Percentiles rank a stretch among this genome's conserved stretches.
These are phyloP conservation scores for Onygenales sp. DNA, from an alignment of 2,329 filamentous ascomycete genomes.

Conservation along the genomic window DNA sequence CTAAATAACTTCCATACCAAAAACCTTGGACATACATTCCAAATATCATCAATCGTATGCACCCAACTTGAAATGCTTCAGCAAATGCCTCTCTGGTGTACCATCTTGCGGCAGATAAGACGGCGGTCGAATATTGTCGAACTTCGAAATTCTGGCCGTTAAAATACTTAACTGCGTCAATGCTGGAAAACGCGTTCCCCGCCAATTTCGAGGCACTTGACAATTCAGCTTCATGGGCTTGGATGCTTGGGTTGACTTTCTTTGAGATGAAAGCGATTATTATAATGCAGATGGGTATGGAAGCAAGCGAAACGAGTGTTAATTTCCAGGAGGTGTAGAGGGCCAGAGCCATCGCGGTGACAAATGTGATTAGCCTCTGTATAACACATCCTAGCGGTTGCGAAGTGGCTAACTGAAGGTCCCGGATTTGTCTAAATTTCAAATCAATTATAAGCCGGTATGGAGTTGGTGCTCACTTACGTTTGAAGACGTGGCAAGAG, in stretches of 20 bases:
- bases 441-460: neutral
- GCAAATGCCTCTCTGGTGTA: conserved; percentile 61
- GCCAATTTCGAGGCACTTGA: conserved; percentile 62
- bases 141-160: conserved; percentile 65
- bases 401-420: conserved; percentile 71
- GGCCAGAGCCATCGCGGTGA: conserved; percentile 60
- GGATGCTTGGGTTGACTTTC: conserved; percentile 56
- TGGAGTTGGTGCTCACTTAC: conserved; percentile 39
- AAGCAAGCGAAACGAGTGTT: conserved; percentile 67
- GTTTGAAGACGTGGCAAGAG: conserved; percentile 64
- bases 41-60: conserved; percentile 64
- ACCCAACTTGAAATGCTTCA: conserved; percentile 62
- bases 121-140: conserved; percentile 51
- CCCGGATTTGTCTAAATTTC: conserved; percentile 65
- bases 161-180: conserved; percentile 80
- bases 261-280: conserved; percentile 52
- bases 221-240: conserved; percentile 58
- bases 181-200: conserved; percentile 59
- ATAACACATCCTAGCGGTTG: conserved; percentile 66
- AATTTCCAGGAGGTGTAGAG: conserved; percentile 76
- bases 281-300: conserved; percentile 57
- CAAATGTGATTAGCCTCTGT: conserved; percentile 53
- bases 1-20: conserved; percentile 70
- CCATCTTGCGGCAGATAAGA: conserved; percentile 49
- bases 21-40: conserved; percentile 81